Evolutionary conservation across 2,329 filamentous ascomycete species (phyloP), one percentile per base, ranked within the genome.

Genomic region (Lachnum nothofagi): DNA sequence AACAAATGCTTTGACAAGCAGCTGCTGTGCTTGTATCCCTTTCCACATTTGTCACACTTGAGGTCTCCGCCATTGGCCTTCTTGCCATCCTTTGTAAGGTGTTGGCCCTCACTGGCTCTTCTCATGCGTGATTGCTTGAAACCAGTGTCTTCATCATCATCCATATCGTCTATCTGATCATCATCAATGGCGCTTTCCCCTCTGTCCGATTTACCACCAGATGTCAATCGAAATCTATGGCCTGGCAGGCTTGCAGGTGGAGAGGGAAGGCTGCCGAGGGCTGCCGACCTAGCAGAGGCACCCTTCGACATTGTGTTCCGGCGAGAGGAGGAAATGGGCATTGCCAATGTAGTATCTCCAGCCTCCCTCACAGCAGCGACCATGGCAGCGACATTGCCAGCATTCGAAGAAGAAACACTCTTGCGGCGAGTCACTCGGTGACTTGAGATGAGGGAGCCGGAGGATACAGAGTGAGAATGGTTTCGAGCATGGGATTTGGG

Each of bases 1-100:
- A 84, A 97, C 93, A 96, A 86, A 84, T 98, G 93, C 82, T 97
- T 98, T 70, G 88, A 94, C 78, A 98, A 83, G 83, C 93, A 98
- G 77, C 93, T 97, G 83, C 91, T 95, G 80, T 98, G 93, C 83
- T 98, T 98, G 82, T 98, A 98, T 73, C 90, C 90, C 80, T 98
- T 98, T 71, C 91, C 91, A 77, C 93, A 98, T 72, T 91, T 91
- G 68, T 95, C 89, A 76, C 93, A 98, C 71, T 87, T 89, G 67
- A 98, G 82, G 70, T 97, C 91, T 65, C 84, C 82, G 65, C 83
- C 81, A 72, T 82, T 86, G 70, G 81, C 79, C 73, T 89, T 91
- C 74, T 82, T 84, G 60, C 80, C 78, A 63, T 91, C 87, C 71
- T 93, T 94, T 63, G 78, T 74, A 55, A 91, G 76, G 61, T 86